Evolutionary conservation across 345 rosid genomes (phyloP).

Genomic region (Raphanus sativus): DNA sequence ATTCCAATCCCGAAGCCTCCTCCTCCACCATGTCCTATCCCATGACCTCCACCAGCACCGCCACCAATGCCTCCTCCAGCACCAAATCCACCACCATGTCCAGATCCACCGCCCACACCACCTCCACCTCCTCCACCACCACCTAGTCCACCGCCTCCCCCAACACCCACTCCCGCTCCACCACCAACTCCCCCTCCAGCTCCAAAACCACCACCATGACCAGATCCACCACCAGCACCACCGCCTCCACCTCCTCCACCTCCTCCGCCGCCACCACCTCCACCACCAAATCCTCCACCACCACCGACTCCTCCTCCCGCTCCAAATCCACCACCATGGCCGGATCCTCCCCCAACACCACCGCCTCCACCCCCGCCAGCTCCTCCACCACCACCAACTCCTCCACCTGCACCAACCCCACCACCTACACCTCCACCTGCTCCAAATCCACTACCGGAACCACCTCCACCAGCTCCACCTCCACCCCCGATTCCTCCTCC

Average conservation of each 20-base stretch:
- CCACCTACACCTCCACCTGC: constrained; percentile 37
- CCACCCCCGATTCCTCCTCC: constrained; percentile 9
- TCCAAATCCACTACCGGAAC: constrained; percentile 7
- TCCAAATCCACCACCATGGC: constrained; percentile 44
- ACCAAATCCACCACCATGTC: neutral
- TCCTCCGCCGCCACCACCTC: constrained; percentile 40
- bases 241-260: constrained; percentile 41
- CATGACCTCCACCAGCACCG: constrained; percentile 40
- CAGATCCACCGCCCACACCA: neutral
- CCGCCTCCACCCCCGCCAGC: constrained; percentile 46
- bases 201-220: constrained; percentile 51
- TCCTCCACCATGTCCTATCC: constrained; percentile 40
- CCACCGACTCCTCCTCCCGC: constrained; percentile 32
- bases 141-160: neutral
- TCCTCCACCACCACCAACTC: constrained; percentile 44
- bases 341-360: constrained; percentile 49
- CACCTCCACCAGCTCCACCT: constrained; percentile 33
- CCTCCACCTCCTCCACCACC: neutral
- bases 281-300: constrained; percentile 49
- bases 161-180: constrained; percentile 13
- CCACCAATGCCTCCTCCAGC: neutral
- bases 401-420: constrained; percentile 49
- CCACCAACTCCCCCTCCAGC: constrained; percentile 48
- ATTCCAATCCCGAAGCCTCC: constrained; percentile 36
- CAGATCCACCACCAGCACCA: constrained; percentile 57